phyloP scores from a whole-genome alignment of 106 monocot genomes.

The Dioscorea alata region DNA sequence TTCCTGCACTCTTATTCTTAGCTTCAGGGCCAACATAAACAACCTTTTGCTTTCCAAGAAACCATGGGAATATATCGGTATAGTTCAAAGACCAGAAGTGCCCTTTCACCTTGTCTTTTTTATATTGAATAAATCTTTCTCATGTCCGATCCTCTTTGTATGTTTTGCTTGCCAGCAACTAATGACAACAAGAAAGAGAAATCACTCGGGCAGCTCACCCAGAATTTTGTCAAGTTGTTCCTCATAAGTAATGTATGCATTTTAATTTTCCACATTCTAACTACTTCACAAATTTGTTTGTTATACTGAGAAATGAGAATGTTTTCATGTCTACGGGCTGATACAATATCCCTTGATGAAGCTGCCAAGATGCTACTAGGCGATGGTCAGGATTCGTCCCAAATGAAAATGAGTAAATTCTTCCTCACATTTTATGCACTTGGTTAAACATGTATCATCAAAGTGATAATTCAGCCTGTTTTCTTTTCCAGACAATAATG shows the following conservation, averaged over 20 bases:
- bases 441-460: slow-evolving; percentile 1
- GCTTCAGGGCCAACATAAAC: too few relatives aligned
- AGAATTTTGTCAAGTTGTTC: slow-evolving; percentile 90
- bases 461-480: not conserved
- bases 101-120: too few relatives aligned
- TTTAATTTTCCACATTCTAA: not conserved
- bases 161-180: not conserved
- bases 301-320: not conserved
- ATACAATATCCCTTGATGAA: slow-evolving; percentile 82
- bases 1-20: too few relatives aligned
- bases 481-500: slow-evolving; percentile 28
- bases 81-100: too few relatives aligned
- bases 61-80: too few relatives aligned
- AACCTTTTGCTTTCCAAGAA: too few relatives aligned
- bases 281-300: not conserved
- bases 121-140: too few relatives aligned
- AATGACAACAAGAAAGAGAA: slow-evolving; percentile 73
- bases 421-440: slow-evolving; percentile 1
- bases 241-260: slow-evolving; percentile 58
- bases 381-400: slow-evolving; percentile 49
- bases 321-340: slow-evolving; percentile 27
- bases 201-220: slow-evolving; percentile 81
- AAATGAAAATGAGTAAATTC: slow-evolving; percentile 52
- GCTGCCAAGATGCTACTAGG: slow-evolving; percentile 72
- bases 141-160: too few relatives aligned